Base-by-base conservation (phyloP, 2,329 filamentous ascomycete genomes). In the Colletotrichum chlorophyti region DNA sequence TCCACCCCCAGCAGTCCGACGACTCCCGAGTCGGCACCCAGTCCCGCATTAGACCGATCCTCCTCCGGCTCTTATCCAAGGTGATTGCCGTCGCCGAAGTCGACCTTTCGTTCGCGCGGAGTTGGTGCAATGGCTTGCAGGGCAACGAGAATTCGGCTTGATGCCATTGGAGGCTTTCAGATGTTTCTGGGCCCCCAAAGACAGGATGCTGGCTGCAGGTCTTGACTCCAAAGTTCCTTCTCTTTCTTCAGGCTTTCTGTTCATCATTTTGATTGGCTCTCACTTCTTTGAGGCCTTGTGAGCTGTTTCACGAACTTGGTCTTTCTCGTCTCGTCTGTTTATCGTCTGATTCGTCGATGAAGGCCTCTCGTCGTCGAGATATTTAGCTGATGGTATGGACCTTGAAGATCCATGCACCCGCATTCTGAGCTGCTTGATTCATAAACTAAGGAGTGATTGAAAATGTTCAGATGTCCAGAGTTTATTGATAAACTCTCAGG, bases 11-110 rank as follows among this genome's bases (percentile, higher is more conserved):
- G 34, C 38, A 23, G 21, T 19, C 47, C 46, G 32, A 35, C 45
- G 12, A 11, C 57, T 31, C 37, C 52, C 38, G 38, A 57, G 19
- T 45, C 17, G 21, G 34, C 32, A 34, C 45, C 51, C 21, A 27
- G 51, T 31, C 38, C 27, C 2, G 51, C 52, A 60, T 52, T 29
- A n/a, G 26, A 11, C 38, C 10, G n/a, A 21, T 27, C 38, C 29
- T 41, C 38, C 21, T 60, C 17, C 45, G 45, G 11, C 21, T 40
- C 8, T 10, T 4, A 26, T 50, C 6, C 45, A 46, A 29, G 32
- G n/a, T 40, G 32, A 8, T 21, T 35, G n/a, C 19, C 29, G 10
- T 54, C 12, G 15, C 24, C 15, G 9, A 2, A 12, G 2, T n/a
- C 34, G 15, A 21, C 5, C 19, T 12, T 4, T 27, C 26, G 21